These are phyloP conservation scores for Rosa persica DNA, from an alignment of 306 rosid species.

Conservation along the genomic window DNA sequence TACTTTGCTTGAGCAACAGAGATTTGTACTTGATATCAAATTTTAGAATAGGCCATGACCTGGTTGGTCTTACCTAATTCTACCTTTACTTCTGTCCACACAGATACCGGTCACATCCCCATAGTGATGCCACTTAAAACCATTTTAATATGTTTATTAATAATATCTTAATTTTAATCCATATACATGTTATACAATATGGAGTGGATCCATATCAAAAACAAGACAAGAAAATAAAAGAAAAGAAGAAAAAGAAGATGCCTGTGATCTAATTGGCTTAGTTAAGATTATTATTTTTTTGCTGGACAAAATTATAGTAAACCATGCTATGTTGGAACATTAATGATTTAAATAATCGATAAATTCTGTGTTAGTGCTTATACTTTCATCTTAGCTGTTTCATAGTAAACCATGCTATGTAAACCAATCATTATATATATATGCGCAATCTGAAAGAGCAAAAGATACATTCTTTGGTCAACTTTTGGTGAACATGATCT, in stretches of 20 bases:
- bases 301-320: too few species aligned
- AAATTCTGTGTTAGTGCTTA: background rate
- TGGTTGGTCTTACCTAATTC: constrained; percentile 43
- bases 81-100: constrained; percentile 37
- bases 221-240: background rate
- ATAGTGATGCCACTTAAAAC: constrained; percentile 14
- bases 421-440: background rate
- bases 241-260: background rate
- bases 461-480: too few species aligned
- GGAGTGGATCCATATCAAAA: background rate
- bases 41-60: constrained; percentile 36
- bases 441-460: background rate
- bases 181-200: background rate
- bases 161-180: background rate
- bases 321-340: background rate
- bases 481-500: too few species aligned
- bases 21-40: constrained; percentile 40
- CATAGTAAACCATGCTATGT: background rate
- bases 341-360: background rate
- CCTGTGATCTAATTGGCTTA: background rate
- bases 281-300: too few species aligned
- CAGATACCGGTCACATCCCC: constrained; percentile 26
- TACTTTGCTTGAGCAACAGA: constrained; percentile 29
- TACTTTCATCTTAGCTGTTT: background rate
- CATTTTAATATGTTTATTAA: background rate